Base-by-base conservation (phyloP, 2,329 filamentous ascomycete genomes). In the Fonsecaea nubica region DNA sequence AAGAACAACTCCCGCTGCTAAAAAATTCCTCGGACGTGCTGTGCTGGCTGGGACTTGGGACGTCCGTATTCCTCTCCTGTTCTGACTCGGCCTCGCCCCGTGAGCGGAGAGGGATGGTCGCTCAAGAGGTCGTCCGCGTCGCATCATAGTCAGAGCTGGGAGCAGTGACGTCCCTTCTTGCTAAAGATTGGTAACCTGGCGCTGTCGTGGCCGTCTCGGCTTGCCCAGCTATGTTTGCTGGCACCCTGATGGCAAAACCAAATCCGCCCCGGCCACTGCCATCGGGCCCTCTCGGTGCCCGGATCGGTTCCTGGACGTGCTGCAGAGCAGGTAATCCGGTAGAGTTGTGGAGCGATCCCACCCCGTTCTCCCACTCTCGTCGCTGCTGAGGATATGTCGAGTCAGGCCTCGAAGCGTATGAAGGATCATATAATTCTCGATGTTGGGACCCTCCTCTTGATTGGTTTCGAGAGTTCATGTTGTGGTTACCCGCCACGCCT, bases 201-300 rank as follows among this genome's bases (percentile, higher is more conserved):
- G 18, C 30, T 35, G 25, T 12, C 21, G 25, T 50, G 40, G 32
- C 38, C 40, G 40, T 8, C 36, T 42, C 40, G 25, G 32, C 33
- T 7, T 38, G 54, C 38, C 48, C 32, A 13, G 36, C n/a, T 3
- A 4, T 30, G 30, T 15, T 25, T 5, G 40, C 38, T 6, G 53
- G 30, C 6, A 21, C 12, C n/a, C 45, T 30, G 13, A 21, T 40
- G 4, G 60, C 85, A 75, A 95, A 93, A 40, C 90, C 91, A 78
- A 93, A 93, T 0, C 92, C 92, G 63, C 89, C 91, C 74, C 90
- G 85, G 65, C 91, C 91, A 75, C 84, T 91, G 55, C 86, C 85
- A 75, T 96, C 91, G 9, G 93, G 93, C 9, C 92, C 92, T 73
- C 87, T 86, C 1, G 93, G 93, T 74, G 87, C 83, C 69, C 93